Evolutionary conservation across 1,284 basidiomycete species (phyloP).

Genomic region (Boletus subluridellus): DNA sequence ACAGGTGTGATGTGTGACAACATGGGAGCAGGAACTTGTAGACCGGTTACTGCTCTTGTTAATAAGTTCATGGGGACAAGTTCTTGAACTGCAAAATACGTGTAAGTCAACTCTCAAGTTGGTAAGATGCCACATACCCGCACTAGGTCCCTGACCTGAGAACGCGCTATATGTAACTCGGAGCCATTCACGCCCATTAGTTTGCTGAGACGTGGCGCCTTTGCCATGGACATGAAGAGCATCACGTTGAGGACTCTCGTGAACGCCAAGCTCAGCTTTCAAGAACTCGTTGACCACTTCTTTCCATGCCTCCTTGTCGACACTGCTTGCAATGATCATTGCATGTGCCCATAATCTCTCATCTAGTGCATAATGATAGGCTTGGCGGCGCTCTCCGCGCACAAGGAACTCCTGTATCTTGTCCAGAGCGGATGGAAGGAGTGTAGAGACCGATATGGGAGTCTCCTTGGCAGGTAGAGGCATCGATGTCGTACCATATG

Average conservation of each 20-base stretch:
- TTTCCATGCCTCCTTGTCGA: constrained; percentile 93
- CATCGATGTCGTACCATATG: constrained; percentile 22
- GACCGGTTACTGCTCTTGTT: constrained; percentile 35
- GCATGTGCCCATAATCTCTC: constrained; percentile 95
- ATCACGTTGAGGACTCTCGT: constrained; percentile 26
- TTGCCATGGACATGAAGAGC: constrained; percentile 18
- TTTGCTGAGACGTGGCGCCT: constrained; percentile 15
- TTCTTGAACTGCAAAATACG: constrained; percentile 61
- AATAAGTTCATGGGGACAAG: constrained; percentile 61
- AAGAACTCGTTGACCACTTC: constrained; percentile 88
- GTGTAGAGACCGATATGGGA: constrained; percentile 47
- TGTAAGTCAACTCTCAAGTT: neutral
- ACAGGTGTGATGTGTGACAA: constrained; percentile 51
- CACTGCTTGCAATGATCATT: constrained; percentile 88
- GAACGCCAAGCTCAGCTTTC: constrained; percentile 66
- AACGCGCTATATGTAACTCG: constrained; percentile 84
- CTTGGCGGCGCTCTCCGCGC: constrained; percentile 80
- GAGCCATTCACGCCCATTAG: constrained; percentile 65
- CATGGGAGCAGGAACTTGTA: constrained; percentile 41
- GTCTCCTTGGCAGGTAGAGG: constrained; percentile 34
- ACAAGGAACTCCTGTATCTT: constrained; percentile 78
- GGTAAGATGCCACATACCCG: constrained; percentile 49
- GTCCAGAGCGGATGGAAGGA: constrained; percentile 64
- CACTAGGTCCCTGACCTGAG: constrained; percentile 75
- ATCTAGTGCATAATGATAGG: constrained; percentile 85